A percentile compares a stretch with the other conserved stretches of the same genome.
phyloP scores from a whole-genome alignment of 1,284 basidiomycete genomes.

The Wolfiporia cocos region DNA sequence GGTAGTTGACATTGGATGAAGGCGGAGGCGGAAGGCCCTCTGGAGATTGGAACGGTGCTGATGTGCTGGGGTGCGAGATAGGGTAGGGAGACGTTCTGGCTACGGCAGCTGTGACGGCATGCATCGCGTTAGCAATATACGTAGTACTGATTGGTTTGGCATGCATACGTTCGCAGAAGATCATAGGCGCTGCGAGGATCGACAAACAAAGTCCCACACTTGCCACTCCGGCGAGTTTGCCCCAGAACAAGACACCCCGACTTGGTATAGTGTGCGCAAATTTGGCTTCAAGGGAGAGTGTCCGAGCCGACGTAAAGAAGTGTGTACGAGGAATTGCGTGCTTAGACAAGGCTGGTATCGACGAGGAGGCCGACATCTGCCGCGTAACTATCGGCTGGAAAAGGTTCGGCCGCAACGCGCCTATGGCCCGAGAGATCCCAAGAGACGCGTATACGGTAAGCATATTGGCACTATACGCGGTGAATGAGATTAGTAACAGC shows the following conservation, averaged over 20 bases:
- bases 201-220: conserved; percentile 24
- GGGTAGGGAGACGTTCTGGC: conserved; percentile 4
- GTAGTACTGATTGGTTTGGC: too few species aligned
- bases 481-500: neutral
- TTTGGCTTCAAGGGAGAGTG: neutral
- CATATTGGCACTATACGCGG: neutral
- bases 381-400: neutral
- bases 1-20: conserved; percentile 66
- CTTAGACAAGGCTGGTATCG: too few species aligned
- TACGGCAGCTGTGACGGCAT: conserved; percentile 8
- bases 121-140: too few species aligned
- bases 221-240: conserved; percentile 16
- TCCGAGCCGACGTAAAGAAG: neutral
- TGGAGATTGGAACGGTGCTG: conserved; percentile 9
- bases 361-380: too few species aligned
- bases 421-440: neutral
- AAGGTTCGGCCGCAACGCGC: neutral
- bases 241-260: neutral
- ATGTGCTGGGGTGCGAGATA: conserved; percentile 4
- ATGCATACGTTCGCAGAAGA: conserved; percentile 32
- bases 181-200: conserved; percentile 14
- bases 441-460: neutral
- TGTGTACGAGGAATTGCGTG: too few species aligned
- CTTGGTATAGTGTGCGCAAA: neutral
- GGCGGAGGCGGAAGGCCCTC: conserved; percentile 38